Evolutionary conservation across 768 basidiomycete genomes (phyloP), one percentile per base, ranked within the genome.

Genomic region (Hygrocybe punicea): DNA sequence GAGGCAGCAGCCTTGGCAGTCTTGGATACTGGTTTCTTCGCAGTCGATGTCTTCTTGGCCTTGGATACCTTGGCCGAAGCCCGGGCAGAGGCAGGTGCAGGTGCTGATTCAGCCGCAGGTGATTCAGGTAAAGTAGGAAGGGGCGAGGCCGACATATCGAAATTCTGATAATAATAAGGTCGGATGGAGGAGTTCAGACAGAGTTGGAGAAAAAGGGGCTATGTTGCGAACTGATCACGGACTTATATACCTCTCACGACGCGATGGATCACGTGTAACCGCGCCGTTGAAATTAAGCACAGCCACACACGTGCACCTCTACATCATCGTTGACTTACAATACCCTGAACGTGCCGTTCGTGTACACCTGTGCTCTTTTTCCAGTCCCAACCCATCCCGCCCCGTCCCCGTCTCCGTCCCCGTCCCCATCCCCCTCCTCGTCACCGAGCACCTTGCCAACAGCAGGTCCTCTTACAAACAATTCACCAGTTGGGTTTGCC

Each of bases 381-480:
- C 75, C 78, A 1, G 76, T 79, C 48, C 67, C 62, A 8, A 80
- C 69, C 84, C 83, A 84, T 36, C 71, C 74, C 55, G 78, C 73
- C 19, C 69, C 67, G 7, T 34, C 47, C 3, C 13, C 42, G 58
- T 71, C 75, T 25, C 77, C 81, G 34, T 73, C 73, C 40, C 69
- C 65, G n/a, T n/a, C 73, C 19, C 69, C 67, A 6, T 34, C 47
- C 3, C 13, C 42, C 58, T 71, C 75, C 24, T 78, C 81, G 34
- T 73, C 73, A 23, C 70, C 71, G 11, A 85, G 64, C 17, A 78
- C 63, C 58, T 75, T 78, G 14, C 87, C 87, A 17, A 94, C 82
- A 1, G 85, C 76, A 2, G 93, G 91, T 3, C 93, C 93, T 8
- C 89, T 78, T 11, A 91, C 78, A 35, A 80, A 56, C 45, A 93